Evolutionary conservation across 257 asterid species (phyloP).

Genomic region (Jasminum sambac): DNA sequence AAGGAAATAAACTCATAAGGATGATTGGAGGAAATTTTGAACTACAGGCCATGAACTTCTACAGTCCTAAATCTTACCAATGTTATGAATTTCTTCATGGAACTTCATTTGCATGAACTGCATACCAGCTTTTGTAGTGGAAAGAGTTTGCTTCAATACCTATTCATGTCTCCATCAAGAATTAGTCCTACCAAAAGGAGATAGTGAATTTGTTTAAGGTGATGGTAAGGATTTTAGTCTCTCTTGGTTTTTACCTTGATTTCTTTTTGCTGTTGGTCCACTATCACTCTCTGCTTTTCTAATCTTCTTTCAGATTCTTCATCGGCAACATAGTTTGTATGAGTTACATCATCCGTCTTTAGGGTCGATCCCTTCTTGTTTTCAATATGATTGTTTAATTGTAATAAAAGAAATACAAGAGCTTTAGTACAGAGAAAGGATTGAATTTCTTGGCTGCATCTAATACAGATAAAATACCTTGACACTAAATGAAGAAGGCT

Average conservation of each 20-base stretch:
- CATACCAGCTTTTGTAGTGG: slow-evolving; percentile 81
- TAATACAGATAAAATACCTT: slow-evolving; percentile 44
- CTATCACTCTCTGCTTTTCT: slow-evolving; percentile 56
- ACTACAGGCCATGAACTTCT: too few relatives aligned
- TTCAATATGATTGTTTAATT: slow-evolving; percentile 40
- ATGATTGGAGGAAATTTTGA: neutral
- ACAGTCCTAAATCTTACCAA: slow-evolving; percentile 49
- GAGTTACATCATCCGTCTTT: slow-evolving; percentile 39
- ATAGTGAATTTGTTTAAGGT: slow-evolving; percentile 11
- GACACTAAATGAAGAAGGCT: slow-evolving; percentile 33
- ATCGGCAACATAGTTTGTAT: slow-evolving; percentile 36
- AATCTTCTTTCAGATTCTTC: slow-evolving; percentile 46
- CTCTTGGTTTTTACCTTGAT: slow-evolving; percentile 51
- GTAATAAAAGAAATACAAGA: slow-evolving; percentile 15
- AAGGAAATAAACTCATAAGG: slow-evolving; percentile 14
- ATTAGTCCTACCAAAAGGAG: neutral
- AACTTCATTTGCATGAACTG: slow-evolving; percentile 90
- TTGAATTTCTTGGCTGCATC: slow-evolving; percentile 4
- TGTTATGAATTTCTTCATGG: slow-evolving; percentile 75
- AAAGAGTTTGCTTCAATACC: slow-evolving; percentile 79
- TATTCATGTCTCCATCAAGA: slow-evolving; percentile 27
- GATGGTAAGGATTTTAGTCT: slow-evolving; percentile 6
- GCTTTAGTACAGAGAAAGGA: slow-evolving; percentile 5
- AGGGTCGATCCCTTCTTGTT: slow-evolving; percentile 29
- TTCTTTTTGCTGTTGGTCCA: slow-evolving; percentile 71